These are phyloP conservation scores for Suillus fuscotomentosus DNA, from an alignment of 768 basidiomycete genomes.

Conservation along the genomic window DNA sequence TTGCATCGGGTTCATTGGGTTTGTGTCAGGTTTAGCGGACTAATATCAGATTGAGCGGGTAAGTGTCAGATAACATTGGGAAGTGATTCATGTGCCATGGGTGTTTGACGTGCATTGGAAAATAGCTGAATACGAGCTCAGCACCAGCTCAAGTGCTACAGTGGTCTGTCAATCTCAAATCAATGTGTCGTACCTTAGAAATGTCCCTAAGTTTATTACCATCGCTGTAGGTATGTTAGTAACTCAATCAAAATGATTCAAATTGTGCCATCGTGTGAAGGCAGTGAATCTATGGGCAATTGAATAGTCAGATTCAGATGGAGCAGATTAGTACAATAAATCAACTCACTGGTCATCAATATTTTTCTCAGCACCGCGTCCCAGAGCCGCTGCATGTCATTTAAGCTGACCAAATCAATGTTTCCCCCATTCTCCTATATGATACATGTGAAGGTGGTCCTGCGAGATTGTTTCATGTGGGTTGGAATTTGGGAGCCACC, in stretches of 20 bases:
- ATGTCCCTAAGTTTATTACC: conserved; percentile 35
- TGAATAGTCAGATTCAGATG: neutral
- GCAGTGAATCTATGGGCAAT: conserved; percentile 18
- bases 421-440: conserved; percentile 30
- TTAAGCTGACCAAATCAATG: conserved; percentile 35
- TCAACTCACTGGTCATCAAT: conserved; percentile 23
- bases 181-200: conserved; percentile 26
- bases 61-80: too few species aligned
- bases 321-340: neutral
- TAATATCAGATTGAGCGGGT: too few species aligned
- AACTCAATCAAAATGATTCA: conserved; percentile 31
- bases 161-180: neutral
- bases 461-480: conserved; percentile 32
- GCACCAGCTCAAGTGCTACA: too few species aligned
- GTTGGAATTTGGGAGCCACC: conserved; percentile 33
- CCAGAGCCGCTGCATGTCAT: conserved; percentile 13
- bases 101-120: too few species aligned
- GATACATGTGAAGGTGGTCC: conserved; percentile 38
- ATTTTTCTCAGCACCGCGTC: conserved; percentile 1
- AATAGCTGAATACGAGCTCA: too few species aligned
- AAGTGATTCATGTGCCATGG: too few species aligned
- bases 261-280: conserved; percentile 32
- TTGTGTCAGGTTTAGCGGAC: too few species aligned
- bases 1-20: too few species aligned
- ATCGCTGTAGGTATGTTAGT: conserved; percentile 29